phyloP scores from a whole-genome alignment of 352 stramenopile genomes.

The Phytophthora rubi region DNA sequence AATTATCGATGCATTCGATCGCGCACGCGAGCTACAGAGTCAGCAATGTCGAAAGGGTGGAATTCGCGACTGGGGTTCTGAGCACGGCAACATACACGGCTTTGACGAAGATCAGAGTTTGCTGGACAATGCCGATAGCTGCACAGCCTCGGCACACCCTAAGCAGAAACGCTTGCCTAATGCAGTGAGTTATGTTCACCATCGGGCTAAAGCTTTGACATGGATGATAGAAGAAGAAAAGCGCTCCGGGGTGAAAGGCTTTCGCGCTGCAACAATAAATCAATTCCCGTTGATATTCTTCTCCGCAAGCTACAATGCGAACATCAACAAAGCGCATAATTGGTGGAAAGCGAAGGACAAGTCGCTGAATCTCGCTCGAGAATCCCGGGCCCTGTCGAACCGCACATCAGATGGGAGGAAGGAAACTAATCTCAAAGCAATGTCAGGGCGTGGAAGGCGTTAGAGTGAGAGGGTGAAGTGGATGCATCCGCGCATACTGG shows the following conservation, averaged over 20 bases:
- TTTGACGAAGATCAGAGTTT: too few relatives aligned
- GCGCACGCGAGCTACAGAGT: neutral
- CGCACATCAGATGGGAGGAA: too few relatives aligned
- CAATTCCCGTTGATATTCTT: conserved; percentile 9
- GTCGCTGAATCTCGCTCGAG: too few relatives aligned
- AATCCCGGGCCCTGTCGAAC: too few relatives aligned
- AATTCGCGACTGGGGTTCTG: too few relatives aligned
- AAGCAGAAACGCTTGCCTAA: neutral
- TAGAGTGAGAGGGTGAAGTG: conserved; percentile 3
- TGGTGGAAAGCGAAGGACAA: conserved; percentile 5
- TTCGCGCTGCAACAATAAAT: neutral
- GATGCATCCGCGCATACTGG: conserved; percentile 9
- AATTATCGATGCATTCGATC: conserved; percentile 6
- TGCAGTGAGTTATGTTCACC: conserved; percentile 3
- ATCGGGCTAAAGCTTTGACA: neutral
- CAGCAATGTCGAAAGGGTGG: too few relatives aligned
- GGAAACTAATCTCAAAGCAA: too few relatives aligned
- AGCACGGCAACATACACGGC: too few relatives aligned
- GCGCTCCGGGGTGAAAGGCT: neutral
- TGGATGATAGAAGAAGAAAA: conserved; percentile 6
- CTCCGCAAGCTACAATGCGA: conserved; percentile 3
- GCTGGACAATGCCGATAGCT: too few relatives aligned
- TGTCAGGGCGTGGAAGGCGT: too few relatives aligned
- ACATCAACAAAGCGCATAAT: conserved; percentile 12
- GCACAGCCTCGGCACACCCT: neutral